Percentiles rank a stretch among this genome's conserved stretches.
Evolutionary conservation across 2,329 filamentous ascomycete genomes (phyloP).

Genomic region (Colletotrichum falcatum): DNA sequence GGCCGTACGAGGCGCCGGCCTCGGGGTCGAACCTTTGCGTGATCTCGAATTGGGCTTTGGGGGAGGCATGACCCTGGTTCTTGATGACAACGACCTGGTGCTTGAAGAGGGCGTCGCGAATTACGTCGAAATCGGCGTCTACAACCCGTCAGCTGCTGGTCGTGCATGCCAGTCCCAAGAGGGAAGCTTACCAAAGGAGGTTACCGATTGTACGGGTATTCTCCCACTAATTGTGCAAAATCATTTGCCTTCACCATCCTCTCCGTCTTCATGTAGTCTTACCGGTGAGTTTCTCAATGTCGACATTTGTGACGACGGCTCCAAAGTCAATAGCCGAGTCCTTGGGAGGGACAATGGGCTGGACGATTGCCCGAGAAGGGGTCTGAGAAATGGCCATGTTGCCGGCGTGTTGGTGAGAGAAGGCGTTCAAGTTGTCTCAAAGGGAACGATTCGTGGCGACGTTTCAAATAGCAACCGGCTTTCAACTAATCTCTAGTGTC

Average conservation of each 20-base stretch:
- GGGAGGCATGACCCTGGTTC: constrained; percentile 71
- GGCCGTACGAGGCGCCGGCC: constrained; percentile 74
- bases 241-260: constrained; percentile 37
- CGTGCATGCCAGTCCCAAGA: neutral
- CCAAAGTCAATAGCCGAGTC: constrained; percentile 68
- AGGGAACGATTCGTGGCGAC: neutral
- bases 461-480: neutral
- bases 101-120: constrained; percentile 74
- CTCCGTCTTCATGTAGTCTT: constrained; percentile 48
- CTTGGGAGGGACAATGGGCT: constrained; percentile 52
- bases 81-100: constrained; percentile 80
- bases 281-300: constrained; percentile 73
- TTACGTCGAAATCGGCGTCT: constrained; percentile 73
- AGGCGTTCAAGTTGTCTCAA: neutral
- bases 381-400: constrained; percentile 17
- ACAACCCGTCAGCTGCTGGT: constrained; percentile 40
- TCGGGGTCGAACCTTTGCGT: constrained; percentile 79
- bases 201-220: constrained; percentile 72
- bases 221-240: constrained; percentile 51
- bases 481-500: neutral
- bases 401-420: neutral
- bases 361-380: constrained; percentile 45
- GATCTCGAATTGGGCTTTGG: constrained; percentile 79
- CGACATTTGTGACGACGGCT: constrained; percentile 66
- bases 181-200: constrained; percentile 63